Percentiles rank a stretch among this genome's conserved stretches.
phyloP scores from a whole-genome alignment of 192 early-diverging fungal species.

The Haplosporangium gracile region DNA sequence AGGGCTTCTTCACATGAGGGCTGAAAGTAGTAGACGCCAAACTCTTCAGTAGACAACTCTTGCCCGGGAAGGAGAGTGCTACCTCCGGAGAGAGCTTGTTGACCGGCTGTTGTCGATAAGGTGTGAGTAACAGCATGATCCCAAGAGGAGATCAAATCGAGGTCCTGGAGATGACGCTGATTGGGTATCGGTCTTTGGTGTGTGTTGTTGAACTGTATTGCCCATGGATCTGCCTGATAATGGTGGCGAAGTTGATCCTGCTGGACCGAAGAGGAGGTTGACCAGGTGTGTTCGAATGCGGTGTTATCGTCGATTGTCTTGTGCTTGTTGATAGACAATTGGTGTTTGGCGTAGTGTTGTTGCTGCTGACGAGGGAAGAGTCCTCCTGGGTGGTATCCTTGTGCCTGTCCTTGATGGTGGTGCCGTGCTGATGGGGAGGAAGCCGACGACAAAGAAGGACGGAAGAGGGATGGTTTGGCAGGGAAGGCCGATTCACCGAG shows the following conservation, averaged over 20 bases:
- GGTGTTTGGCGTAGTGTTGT: not conserved
- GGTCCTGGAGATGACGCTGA: constrained; percentile 27
- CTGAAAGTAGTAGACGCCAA: constrained; percentile 15
- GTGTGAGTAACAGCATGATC: constrained; percentile 22
- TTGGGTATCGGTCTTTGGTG: not conserved
- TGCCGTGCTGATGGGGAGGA: not conserved
- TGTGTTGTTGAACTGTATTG: not conserved
- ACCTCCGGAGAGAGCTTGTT: not conserved
- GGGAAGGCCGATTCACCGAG: constrained; percentile 41
- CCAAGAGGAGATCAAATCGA: constrained; percentile 40
- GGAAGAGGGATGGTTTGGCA: constrained; percentile 2
- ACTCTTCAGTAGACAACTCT: constrained; percentile 24
- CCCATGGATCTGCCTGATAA: not conserved
- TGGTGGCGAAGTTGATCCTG: constrained; percentile 4
- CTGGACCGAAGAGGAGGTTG: constrained; percentile 12
- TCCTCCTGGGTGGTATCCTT: not conserved
- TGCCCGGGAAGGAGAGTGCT: not conserved
- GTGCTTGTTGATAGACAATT: not conserved
- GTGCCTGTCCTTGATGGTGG: not conserved
- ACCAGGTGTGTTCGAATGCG: constrained; percentile 35
- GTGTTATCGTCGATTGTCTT: constrained; percentile 6
- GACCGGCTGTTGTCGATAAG: not conserved
- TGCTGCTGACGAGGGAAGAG: constrained; percentile 22
- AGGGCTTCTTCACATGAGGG: not conserved
- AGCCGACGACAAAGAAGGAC: not conserved